Base-by-base conservation (phyloP, 768 basidiomycete species). In the Calvatia gigantea region DNA sequence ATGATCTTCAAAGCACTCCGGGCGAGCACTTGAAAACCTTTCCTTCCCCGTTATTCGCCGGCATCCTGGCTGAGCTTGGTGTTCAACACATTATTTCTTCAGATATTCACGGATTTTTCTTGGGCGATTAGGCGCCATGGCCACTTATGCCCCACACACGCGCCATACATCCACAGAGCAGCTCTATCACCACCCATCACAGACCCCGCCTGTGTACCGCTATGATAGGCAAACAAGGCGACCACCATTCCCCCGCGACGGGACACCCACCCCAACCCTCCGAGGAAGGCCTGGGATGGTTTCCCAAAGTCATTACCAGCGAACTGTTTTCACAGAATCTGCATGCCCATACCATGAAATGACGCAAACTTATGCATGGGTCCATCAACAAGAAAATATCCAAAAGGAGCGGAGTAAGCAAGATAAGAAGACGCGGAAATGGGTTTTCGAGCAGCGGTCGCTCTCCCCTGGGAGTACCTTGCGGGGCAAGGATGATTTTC, bases 361-460 rank as follows among this genome's bases (percentile, higher is more conserved):
- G 71, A 67, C 70, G 9, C 64, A 75, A 23, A 73, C 79, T 7
- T 77, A 74, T 59, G 65, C 73, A 5, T 83, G 78, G 75, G 79
- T 79, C 6, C 73, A 75, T 47, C 79, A 84, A 56, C 82, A 85
- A 66, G 79, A 81, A 59, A 68, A 71, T 39, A 65, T 71, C 54
- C 71, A 71, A 42, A 70, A 73, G 53, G 72, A 72, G 42, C 74
- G 73, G 54, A 72, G 71, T 42, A 75, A 72, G 54, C 71, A 74
- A 58, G 75, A 72, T 59, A 73, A 73, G 63, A 81, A 76, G 61
- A 83, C 82, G 29, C 81, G 85, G 51, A 76, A 79, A 51, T 89
- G 89, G 87, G 81, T 88, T 46, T 67, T 76, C 44, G 76, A 83
- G 60, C 83, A 84, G 62, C 84, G 83, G 67, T 65, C 75, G 45